Base-by-base conservation (phyloP, 108 stramenopile species). In the Cyclostephanos tholiformis region DNA sequence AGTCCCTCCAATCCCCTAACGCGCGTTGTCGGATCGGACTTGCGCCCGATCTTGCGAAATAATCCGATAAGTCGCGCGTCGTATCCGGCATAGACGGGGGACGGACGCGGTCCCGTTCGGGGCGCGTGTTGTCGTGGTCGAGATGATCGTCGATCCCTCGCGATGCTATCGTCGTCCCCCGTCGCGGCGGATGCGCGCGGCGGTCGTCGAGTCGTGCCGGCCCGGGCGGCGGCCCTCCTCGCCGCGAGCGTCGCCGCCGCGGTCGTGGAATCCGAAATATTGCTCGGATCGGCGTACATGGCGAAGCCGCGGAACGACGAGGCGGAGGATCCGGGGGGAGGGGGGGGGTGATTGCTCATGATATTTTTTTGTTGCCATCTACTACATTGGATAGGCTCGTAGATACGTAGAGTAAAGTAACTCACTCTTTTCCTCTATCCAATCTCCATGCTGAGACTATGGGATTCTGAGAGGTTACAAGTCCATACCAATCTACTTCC, bases 1-100 rank as follows among this genome's bases (percentile, higher is more conserved):
- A 94, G 59, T 20, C 87, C 89, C 25, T 76, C 72, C 56, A 94
- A 62, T 8, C 89, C 93, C 56, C 86, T 85, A 43, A 76, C 57
- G 56, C 88, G 88, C 52, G 93, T 94, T 4, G 69, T 84, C 25
- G 87, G 81, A 80, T 94, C 90, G 20, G 87, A 78, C 67, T 94
- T 94, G 65, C 89, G 88, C 44, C 85, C 78, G 22, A 90, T 84
- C n/a, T 86, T 85, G 20, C 86, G 76, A 75, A 94, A 94, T 8
- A 90, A 26, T 0, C 85, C 13, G 12, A 30, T 32, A 12, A 94
- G 66, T 12, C 75, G 82, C 10, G 63, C 41, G 57, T 94, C 87
- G 25, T 66, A 69, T 51, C 93, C 93, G 16, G 75, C 79, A 68
- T 91, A 94, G 26, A 94, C 74, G 8, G 93, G 93, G 7, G 89